Base-by-base conservation (phyloP, 306 rosid genomes). In the Trichosanthes cucumerina region DNA sequence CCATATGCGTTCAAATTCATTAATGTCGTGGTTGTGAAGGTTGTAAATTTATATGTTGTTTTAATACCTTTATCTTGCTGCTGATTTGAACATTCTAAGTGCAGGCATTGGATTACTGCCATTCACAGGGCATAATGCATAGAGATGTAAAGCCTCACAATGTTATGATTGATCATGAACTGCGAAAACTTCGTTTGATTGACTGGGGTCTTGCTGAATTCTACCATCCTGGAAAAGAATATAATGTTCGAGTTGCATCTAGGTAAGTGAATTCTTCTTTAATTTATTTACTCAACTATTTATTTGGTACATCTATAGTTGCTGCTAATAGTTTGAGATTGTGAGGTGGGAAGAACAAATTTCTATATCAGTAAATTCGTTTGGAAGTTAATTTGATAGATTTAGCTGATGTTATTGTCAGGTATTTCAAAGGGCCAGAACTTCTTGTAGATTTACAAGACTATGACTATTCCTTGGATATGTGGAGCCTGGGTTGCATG, bases 401-500 rank as follows among this genome's bases (percentile, higher is more conserved):
- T 21, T 10, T 57, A n/a, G 28, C 65, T 14, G 31, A 19, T 57
- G 19, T 39, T n/a, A 66, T 56, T 21, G 4, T 73, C 59, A 84
- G 87, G 87, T 80, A 84, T 78, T 84, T 82, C 77, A 81, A 81
- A 47, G 88, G 88, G 11, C 88, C 88, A 38, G 88, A 85, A 83
- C 88, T 85, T 65, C 83, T 82, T 23, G 84, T 85, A 50, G 88
- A 82, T 82, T 80, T 85, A 78, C 88, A 85, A 78, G 84, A 85
- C 57, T 80, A 82, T 73, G 88, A 85, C 73, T 74, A 85, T 76
- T 85, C 86, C 62, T 88, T 94, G 82, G 97, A 94, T 86, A 90
- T 94, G 95, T 92, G 98, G 98, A 94, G 98, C 86, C 96, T 94
- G 79, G 97, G 98, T 78, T 94, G 98, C 85, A 94, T 94, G 98